These are phyloP conservation scores for Coix lacrymajobi DNA, from an alignment of 176 grass and related monocot species.

Conservation along the genomic window DNA sequence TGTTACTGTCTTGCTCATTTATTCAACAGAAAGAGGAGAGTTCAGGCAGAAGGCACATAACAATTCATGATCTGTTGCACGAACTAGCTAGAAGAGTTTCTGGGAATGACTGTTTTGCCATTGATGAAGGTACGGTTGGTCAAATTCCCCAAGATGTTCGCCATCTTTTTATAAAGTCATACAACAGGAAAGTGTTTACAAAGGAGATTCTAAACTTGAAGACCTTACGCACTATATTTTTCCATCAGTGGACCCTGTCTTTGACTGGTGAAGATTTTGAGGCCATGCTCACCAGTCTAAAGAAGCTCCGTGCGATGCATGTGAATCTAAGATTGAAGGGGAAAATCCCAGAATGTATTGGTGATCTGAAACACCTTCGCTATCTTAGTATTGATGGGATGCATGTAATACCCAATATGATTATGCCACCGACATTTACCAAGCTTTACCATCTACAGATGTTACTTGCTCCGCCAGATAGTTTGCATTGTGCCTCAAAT, in stretches of 20 bases:
- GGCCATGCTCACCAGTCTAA: neutral
- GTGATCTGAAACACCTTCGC: slow-evolving; percentile 11
- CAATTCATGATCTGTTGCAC: slow-evolving; percentile 29
- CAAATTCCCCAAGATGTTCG: slow-evolving; percentile 7
- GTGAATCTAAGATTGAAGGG: neutral
- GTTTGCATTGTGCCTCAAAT: no score
- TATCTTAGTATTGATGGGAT: neutral
- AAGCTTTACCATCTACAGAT: no score
- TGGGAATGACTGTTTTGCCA: neutral
- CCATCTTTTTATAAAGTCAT: neutral
- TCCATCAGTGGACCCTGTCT: neutral
- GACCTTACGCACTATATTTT: slow-evolving; percentile 16
- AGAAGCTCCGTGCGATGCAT: neutral
- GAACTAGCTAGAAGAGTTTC: slow-evolving; percentile 5
- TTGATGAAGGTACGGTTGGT: neutral
- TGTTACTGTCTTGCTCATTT: slow-evolving; percentile 30
- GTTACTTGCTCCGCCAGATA: no score
- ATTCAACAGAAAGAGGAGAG: neutral
- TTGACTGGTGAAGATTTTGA: no score
- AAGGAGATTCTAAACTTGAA: slow-evolving; percentile 11
- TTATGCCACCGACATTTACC: neutral
- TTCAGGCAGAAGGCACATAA: neutral
- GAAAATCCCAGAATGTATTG: neutral
- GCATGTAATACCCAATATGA: neutral
- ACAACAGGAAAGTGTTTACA: neutral